Conservation (phyloP, 306 rosid species). For the Dalbergia oliveri region DNA sequence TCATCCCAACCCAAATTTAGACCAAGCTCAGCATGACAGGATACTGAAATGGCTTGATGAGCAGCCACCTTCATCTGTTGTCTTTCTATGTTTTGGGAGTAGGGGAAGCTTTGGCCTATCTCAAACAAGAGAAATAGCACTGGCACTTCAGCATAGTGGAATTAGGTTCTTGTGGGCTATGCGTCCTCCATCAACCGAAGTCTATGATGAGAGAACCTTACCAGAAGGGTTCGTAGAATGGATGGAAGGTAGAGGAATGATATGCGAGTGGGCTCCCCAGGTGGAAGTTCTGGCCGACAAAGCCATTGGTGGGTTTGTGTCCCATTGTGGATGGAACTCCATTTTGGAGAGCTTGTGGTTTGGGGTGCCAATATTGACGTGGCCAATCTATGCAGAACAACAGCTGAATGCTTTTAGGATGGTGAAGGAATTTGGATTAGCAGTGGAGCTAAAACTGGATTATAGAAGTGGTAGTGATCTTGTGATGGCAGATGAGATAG, state of each 20-base stretch:
- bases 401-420: conserved; percentile 65
- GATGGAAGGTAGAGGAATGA: conserved; percentile 60
- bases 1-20: conserved; percentile 45
- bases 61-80: conserved; percentile 60
- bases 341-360: conserved; percentile 73
- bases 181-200: conserved; percentile 45
- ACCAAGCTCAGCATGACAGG: conserved; percentile 52
- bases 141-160: conserved; percentile 56
- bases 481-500: conserved; percentile 66
- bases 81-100: conserved; percentile 76
- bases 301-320: conserved; percentile 64
- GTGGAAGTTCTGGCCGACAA: conserved; percentile 62
- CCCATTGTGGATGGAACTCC: conserved; percentile 84
- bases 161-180: conserved; percentile 68
- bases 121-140: conserved; percentile 68
- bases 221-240: conserved; percentile 68
- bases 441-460: conserved; percentile 58
- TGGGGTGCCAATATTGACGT: conserved; percentile 72
- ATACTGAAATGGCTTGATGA: conserved; percentile 69
- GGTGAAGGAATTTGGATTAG: conserved; percentile 58
- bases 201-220: conserved; percentile 37
- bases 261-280: conserved; percentile 78
- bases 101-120: conserved; percentile 58
- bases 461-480: conserved; percentile 49
- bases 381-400: conserved; percentile 81